A percentile compares a stretch with the other conserved stretches of the same genome.
Evolutionary conservation across 495 filamentous ascomycete genomes (phyloP).

Genomic region (Aspergillus heteromorphus): DNA sequence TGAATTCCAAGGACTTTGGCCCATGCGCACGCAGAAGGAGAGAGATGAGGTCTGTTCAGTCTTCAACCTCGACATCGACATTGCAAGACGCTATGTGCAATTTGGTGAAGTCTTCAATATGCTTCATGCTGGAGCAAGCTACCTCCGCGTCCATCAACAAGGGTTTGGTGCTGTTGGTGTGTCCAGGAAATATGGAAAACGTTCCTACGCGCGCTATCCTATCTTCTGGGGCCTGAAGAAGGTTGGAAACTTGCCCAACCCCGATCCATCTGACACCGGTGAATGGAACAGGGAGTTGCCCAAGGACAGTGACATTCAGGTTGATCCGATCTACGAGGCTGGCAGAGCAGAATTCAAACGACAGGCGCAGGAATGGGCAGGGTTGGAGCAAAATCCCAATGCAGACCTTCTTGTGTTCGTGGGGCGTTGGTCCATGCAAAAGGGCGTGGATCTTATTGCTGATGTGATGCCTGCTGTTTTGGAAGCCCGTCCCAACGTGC

Average conservation of each 20-base stretch:
- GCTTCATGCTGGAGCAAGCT: constrained; percentile 66
- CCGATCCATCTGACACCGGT: constrained; percentile 68
- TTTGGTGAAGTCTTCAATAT: constrained; percentile 69
- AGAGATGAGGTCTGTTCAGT: constrained; percentile 64
- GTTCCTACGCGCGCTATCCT: constrained; percentile 68
- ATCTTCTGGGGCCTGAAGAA: constrained; percentile 73
- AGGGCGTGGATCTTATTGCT: constrained; percentile 72
- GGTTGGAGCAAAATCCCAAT: constrained; percentile 56
- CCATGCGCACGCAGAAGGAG: constrained; percentile 65
- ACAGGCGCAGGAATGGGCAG: constrained; percentile 76
- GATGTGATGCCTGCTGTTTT: constrained; percentile 69
- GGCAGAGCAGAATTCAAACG: constrained; percentile 51
- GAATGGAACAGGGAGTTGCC: constrained; percentile 57
- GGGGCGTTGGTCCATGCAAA: constrained; percentile 74
- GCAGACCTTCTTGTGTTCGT: constrained; percentile 77
- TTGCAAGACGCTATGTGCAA: constrained; percentile 44
- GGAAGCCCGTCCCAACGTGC: constrained; percentile 60
- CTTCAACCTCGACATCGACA: constrained; percentile 53
- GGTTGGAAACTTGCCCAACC: constrained; percentile 68
- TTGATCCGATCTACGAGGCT: constrained; percentile 56
- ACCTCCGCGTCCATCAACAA: constrained; percentile 68
- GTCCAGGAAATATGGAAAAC: constrained; percentile 69
- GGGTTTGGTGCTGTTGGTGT: constrained; percentile 74
- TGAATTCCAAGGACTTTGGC: constrained; percentile 71
- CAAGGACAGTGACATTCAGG: constrained; percentile 45